phyloP scores from a whole-genome alignment of 106 monocot species.

The Dioscorea zingiberensis region DNA sequence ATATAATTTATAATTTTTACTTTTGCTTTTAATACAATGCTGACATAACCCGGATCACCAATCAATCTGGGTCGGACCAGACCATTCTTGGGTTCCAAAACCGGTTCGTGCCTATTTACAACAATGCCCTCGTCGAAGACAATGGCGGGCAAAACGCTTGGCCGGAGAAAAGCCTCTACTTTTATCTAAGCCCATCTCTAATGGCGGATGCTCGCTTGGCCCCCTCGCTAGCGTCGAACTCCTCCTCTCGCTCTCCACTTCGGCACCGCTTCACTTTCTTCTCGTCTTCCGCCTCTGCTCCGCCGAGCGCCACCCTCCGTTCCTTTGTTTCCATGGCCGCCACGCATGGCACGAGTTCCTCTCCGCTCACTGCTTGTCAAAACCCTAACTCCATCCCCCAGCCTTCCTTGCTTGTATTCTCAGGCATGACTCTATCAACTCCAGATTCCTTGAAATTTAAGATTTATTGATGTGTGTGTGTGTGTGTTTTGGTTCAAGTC shows the following conservation, averaged over 20 bases:
- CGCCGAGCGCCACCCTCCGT: background rate
- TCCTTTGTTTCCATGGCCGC: background rate
- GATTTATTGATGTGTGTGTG: background rate
- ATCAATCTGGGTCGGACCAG: too few species aligned
- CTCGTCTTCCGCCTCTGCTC: background rate
- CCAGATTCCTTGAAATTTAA: background rate
- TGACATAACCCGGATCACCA: too few species aligned
- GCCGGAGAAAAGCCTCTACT: too few species aligned
- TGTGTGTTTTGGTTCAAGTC: background rate
- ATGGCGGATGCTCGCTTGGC: background rate
- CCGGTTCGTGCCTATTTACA: too few species aligned
- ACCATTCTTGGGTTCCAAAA: too few species aligned
- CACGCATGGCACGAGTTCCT: background rate
- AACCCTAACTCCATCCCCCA: background rate
- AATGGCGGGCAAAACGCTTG: too few species aligned
- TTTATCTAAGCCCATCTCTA: background rate
- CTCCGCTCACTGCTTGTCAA: background rate
- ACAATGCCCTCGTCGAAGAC: too few species aligned
- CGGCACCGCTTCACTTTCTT: background rate
- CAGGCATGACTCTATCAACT: slow-evolving; percentile 5
- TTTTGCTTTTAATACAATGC: too few species aligned
- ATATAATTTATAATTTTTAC: too few species aligned
- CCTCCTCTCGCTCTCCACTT: background rate
- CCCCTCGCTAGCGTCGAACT: background rate
- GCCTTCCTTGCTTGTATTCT: slow-evolving; percentile 31